Evolutionary conservation across 1,284 basidiomycete genomes (phyloP), one percentile per base, ranked within the genome.

Genomic region (Ganoderma lucidum): DNA sequence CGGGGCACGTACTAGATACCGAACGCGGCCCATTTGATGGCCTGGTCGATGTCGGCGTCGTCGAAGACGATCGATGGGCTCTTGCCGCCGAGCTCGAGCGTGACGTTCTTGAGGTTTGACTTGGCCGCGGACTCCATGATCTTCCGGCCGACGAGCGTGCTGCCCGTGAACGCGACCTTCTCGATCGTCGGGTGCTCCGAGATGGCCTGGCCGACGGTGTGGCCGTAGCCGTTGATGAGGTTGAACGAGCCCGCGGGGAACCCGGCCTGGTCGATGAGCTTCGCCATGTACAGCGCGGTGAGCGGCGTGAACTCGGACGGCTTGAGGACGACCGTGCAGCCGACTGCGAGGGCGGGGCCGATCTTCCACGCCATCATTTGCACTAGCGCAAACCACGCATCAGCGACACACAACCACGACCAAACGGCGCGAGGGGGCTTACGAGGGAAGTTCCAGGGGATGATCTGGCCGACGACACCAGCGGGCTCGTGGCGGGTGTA

Each of bases 81-180:
- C 87, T 98, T 98, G 45, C 96, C 96, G 48, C 96, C 96, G 62
- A 98, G 88, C 83, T 98, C 96, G 75, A 98, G 90, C 4, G 95
- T 96, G 63, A 97, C 93, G 63, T 88, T 89, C 85, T 97, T 97
- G 75, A 98, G 81, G 80, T 98, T 97, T 62, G 87, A 91, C 82
- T 91, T 89, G 5, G 95, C 90, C 0, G 96, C 90, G 0, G 93
- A 88, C 76, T 94, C 89, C 87, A 96, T 90, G 81, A 98, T 90
- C 80, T 92, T 91, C 30, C 95, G 88, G 5, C 97, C 97, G 42
- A 95, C 91, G 56, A 93, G 84, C 1, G 94, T 96, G 66, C 85
- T 88, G 19, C 92, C 92, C 1, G 92, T 94, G 83, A 94, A 94
- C 4, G 96, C 86, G 32, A 90, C 84, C 81, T 93, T 93, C 28